phyloP scores from a whole-genome alignment of 1,139 yeast genomes.

The Tardiomyces depauwii region DNA sequence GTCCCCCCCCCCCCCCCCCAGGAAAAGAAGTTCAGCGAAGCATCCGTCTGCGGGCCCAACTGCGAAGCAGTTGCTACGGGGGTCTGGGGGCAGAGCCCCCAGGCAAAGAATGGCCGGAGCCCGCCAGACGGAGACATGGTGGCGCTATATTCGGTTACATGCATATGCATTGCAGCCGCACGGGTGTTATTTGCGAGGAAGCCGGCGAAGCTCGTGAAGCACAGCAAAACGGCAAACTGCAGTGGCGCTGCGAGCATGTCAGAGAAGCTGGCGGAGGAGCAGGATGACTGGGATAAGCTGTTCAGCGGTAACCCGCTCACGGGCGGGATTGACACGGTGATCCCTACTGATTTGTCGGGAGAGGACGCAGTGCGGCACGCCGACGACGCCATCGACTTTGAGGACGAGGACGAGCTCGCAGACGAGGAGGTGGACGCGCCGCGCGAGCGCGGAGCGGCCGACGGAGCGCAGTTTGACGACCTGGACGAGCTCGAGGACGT shows the following conservation, averaged over 20 bases:
- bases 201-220: too few species aligned
- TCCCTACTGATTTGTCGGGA: constrained; percentile 14
- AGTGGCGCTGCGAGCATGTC: not conserved
- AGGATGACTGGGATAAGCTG: constrained; percentile 17
- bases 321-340: constrained; percentile 14
- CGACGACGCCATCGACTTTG: constrained; percentile 91
- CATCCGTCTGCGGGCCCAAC: too few species aligned
- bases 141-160: not conserved
- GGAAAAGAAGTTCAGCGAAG: too few species aligned
- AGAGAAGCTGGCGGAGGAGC: constrained; percentile 6
- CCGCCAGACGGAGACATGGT: too few species aligned
- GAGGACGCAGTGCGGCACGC: constrained; percentile 48
- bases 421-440: constrained; percentile 48
- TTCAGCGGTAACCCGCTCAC: constrained; percentile 11
- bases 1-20: too few species aligned
- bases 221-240: too few species aligned
- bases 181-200: too few species aligned
- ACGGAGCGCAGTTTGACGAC: constrained; percentile 1
- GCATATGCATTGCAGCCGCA: too few species aligned
- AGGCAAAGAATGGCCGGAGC: too few species aligned
- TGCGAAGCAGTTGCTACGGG: too few species aligned
- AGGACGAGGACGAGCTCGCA: constrained; percentile 89
- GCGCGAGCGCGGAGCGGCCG: constrained; percentile 6
- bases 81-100: too few species aligned
- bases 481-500: constrained; percentile 21